Evolutionary conservation across 805 yeast species (phyloP).

Genomic region (Scheffersomyces lignosus): DNA sequence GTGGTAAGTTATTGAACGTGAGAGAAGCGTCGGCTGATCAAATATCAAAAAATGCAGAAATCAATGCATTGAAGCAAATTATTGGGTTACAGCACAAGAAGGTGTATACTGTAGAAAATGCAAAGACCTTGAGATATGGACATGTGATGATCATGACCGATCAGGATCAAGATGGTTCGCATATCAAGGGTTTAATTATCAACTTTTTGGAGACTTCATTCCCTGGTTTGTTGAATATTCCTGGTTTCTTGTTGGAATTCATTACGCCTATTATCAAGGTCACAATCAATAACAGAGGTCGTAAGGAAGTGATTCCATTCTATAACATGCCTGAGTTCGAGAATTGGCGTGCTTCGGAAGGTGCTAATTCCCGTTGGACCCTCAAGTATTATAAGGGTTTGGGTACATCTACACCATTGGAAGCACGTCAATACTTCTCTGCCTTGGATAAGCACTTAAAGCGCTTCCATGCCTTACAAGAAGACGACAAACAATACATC

Average conservation of each 20-base stretch:
- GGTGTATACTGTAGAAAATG: conserved; percentile 59
- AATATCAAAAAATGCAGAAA: conserved; percentile 88
- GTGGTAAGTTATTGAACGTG: conserved; percentile 93
- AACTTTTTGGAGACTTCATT: conserved; percentile 91
- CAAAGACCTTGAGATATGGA: conserved; percentile 83
- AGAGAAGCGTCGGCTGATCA: conserved; percentile 98
- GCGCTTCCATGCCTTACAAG: conserved; percentile 76
- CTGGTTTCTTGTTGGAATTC: conserved; percentile 90
- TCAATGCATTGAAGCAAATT: conserved; percentile 91
- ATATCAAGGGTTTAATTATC: conserved; percentile 92
- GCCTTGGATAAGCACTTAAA: conserved; percentile 85
- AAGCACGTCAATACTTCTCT: conserved; percentile 85
- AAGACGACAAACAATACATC: conserved; percentile 71
- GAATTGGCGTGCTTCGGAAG: conserved; percentile 85
- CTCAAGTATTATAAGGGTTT: conserved; percentile 97
- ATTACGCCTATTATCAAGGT: conserved; percentile 97
- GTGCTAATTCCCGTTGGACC: conserved; percentile 73
- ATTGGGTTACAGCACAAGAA: conserved; percentile 95
- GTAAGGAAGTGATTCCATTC: conserved; percentile 64
- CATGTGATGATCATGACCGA: conserved; percentile 99
- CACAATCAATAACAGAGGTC: conserved; percentile 61
- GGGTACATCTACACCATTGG: conserved; percentile 87
- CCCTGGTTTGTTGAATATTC: conserved; percentile 87
- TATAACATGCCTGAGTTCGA: conserved; percentile 97
- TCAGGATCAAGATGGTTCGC: conserved; percentile 99